A percentile compares a stretch with the other conserved stretches of the same genome.
phyloP scores from a whole-genome alignment of 2,329 filamentous ascomycete genomes.

The Blastomyces parvus region DNA sequence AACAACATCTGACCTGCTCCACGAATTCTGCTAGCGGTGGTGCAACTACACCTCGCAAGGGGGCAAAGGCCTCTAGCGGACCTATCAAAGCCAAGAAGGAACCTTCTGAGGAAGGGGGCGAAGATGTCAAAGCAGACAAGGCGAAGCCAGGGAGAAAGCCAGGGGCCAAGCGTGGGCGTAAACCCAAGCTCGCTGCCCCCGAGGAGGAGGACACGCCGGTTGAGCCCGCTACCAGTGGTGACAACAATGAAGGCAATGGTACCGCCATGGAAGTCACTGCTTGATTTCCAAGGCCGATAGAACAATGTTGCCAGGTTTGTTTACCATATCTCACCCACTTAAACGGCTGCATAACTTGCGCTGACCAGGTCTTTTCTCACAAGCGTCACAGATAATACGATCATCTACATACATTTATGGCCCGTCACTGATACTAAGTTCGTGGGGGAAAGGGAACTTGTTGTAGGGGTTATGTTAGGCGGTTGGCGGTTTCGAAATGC shows the following conservation, averaged over 20 bases:
- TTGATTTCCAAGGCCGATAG: not conserved
- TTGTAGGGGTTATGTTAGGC: not conserved
- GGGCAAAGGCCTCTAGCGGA: constrained; percentile 16
- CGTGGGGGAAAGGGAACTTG: not conserved
- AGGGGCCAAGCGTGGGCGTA: constrained; percentile 6
- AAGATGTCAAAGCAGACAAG: constrained; percentile 6
- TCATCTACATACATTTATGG: not conserved
- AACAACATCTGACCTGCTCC: not conserved
- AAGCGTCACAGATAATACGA: not conserved
- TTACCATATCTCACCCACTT: not conserved
- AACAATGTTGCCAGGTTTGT: not conserved
- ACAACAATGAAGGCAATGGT: not conserved
- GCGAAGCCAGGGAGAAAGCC: constrained; percentile 4
- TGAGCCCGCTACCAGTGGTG: not conserved
- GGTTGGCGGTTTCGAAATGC: not conserved
- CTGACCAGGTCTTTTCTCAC: not conserved
- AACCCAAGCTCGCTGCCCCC: constrained; percentile 4
- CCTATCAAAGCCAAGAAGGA: constrained; percentile 17
- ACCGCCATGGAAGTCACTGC: no score
- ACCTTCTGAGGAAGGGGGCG: constrained; percentile 1
- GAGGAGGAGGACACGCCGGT: constrained; percentile 1
- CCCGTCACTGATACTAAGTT: not conserved
- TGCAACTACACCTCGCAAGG: constrained; percentile 15
- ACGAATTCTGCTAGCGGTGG: not conserved
- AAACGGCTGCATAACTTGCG: not conserved